Base-by-base conservation (phyloP, 2,329 filamentous ascomycete genomes). In the Corynespora cassiicola region DNA sequence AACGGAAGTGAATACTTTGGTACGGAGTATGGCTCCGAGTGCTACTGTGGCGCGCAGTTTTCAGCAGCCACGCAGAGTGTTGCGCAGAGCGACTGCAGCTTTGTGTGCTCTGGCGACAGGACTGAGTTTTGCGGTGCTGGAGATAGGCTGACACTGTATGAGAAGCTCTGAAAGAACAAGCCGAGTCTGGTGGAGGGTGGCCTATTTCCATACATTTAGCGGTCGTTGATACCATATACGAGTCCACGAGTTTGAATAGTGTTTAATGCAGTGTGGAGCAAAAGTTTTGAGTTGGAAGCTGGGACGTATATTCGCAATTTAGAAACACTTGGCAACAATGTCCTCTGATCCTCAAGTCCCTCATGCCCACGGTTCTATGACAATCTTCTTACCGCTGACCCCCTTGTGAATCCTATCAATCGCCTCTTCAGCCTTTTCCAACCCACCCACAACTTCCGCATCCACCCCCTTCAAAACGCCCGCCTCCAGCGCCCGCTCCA, bases 101-200 rank as follows among this genome's bases (percentile, higher is more conserved):
- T 48, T 25, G 14, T 42, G 21, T 60, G 56, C 24, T 28, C 19
- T 3, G 55, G 55, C 11, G 28, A 54, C 31, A 35, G 19, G 5
- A 25, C n/a, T 3, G 37, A 56, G 43, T 48, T 42, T 19, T 58
- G 56, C 34, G 56, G 56, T 12, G 50, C 37, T 5, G 49, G 39
- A 15, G 31, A 51, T 33, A 39, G 55, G 16, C 25, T 59, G 41
- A 54, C 32, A 36, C n/a, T 54, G 35, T 57, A 32, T 90, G 37
- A 47, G 38, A n/a, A n/a, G n/a, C n/a, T n/a, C n/a, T n/a, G n/a
- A n/a, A n/a, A n/a, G n/a, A n/a, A n/a, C n/a, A n/a, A n/a, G n/a
- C n/a, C n/a, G n/a, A n/a, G n/a, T n/a, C n/a, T n/a, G n/a, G n/a
- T n/a, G n/a, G n/a, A n/a, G n/a, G n/a, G n/a, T n/a, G n/a, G n/a